Evolutionary conservation across 2,329 filamentous ascomycete species (phyloP).

Genomic region (Curvularia sp.): DNA sequence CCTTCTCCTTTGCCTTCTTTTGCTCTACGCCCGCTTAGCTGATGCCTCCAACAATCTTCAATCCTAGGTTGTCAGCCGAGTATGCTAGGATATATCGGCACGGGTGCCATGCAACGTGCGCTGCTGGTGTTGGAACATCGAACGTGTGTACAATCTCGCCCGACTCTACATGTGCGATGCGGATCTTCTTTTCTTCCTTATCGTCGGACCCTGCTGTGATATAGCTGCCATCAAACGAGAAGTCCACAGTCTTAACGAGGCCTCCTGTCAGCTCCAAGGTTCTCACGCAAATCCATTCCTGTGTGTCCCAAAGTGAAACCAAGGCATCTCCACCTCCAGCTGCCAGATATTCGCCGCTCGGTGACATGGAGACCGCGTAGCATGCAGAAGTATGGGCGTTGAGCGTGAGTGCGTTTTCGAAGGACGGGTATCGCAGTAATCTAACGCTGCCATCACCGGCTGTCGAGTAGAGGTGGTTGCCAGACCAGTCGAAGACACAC

Average conservation of each 20-base stretch:
- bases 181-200: conserved; percentile 73
- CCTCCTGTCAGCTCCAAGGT: conserved; percentile 74
- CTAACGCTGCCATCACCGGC: conserved; percentile 75
- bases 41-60: conserved; percentile 70
- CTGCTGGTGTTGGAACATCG: conserved; percentile 70
- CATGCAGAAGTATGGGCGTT: conserved; percentile 78
- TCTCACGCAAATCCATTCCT: conserved; percentile 76
- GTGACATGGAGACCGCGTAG: conserved; percentile 72
- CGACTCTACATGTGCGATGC: conserved; percentile 75
- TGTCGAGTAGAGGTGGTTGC: conserved; percentile 73
- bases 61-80: conserved; percentile 66
- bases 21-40: conserved; percentile 22
- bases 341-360: conserved; percentile 73
- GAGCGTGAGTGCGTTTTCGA: conserved; percentile 63
- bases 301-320: conserved; percentile 79
- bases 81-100: conserved; percentile 77
- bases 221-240: conserved; percentile 80
- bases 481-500: conserved; percentile 76
- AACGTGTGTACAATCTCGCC: conserved; percentile 76
- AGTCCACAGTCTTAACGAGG: conserved; percentile 74
- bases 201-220: conserved; percentile 78
- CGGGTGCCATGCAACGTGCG: conserved; percentile 78
- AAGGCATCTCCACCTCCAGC: conserved; percentile 78
- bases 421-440: conserved; percentile 62
- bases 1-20: background rate